phyloP scores from a whole-genome alignment of 352 stramenopile genomes.

The Globisporangium carolinianum region DNA sequence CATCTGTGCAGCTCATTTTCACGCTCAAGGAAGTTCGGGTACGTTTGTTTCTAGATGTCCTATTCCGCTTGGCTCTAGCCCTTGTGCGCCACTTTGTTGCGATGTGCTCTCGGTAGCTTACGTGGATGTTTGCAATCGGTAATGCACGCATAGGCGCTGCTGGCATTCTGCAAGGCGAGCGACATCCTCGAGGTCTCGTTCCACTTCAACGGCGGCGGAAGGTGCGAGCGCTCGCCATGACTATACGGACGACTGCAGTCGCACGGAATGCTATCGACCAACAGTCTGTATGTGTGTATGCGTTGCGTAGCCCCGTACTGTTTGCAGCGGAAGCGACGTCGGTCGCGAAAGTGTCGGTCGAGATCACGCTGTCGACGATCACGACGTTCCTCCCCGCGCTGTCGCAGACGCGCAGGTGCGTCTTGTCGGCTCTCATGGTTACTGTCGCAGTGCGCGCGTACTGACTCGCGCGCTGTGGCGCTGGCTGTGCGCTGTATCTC shows the following conservation, averaged over 20 bases:
- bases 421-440: not conserved
- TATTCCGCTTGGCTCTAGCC: not conserved
- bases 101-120: no score
- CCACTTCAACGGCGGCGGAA: slow-evolving; percentile 62
- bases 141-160: slow-evolving; percentile 25
- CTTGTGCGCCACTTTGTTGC: not conserved
- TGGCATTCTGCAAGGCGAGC: slow-evolving; percentile 74
- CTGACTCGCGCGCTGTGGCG: not conserved
- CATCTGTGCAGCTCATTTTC: slow-evolving; percentile 73
- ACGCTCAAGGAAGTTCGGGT: slow-evolving; percentile 78
- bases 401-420: slow-evolving; percentile 44
- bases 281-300: no score
- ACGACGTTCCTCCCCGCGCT: slow-evolving; percentile 68
- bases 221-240: slow-evolving; percentile 17
- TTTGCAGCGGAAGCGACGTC: slow-evolving; percentile 68
- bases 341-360: slow-evolving; percentile 57
- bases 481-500: no score
- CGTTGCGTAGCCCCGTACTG: slow-evolving; percentile 46
- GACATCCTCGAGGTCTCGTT: slow-evolving; percentile 69
- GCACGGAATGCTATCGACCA: no score
- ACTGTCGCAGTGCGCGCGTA: not conserved
- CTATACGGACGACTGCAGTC: no score
- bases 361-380: slow-evolving; percentile 79
- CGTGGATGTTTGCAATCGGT: no score
- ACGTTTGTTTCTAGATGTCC: not conserved